These are phyloP conservation scores for Spinacia oleracea DNA, from an alignment of 179 eudicot species.

Conservation along the genomic window DNA sequence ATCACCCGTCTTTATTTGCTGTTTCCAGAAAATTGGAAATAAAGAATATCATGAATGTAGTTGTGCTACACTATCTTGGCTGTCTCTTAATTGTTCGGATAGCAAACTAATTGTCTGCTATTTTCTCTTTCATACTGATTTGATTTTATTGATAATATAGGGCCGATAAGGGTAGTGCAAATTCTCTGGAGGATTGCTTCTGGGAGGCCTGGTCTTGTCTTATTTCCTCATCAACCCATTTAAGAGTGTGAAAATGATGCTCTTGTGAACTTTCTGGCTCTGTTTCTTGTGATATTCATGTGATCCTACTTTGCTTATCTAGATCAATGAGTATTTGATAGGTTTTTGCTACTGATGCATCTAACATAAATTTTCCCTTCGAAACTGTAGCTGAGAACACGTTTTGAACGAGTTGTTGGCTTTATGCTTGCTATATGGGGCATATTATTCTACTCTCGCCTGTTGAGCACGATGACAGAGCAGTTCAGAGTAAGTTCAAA, in stretches of 20 bases:
- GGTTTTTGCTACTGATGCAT: constrained; percentile 1
- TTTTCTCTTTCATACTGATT: not conserved
- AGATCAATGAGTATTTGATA: not conserved
- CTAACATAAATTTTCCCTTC: constrained; percentile 6
- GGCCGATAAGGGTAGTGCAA: constrained; percentile 39
- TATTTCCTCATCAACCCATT: constrained; percentile 81
- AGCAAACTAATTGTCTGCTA: not conserved
- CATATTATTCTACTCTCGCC: constrained; percentile 85
- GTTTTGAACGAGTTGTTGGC: constrained; percentile 84
- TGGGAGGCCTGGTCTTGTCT: constrained; percentile 99
- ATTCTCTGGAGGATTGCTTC: constrained; percentile 86
- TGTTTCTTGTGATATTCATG: constrained; percentile 24
- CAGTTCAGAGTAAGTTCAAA: constrained; percentile 81
- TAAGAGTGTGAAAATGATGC: constrained; percentile 54
- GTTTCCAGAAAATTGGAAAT: not conserved
- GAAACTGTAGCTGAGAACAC: constrained; percentile 76
- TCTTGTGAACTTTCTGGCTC: constrained; percentile 24
- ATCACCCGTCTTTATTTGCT: not conserved
- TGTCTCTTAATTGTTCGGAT: not conserved
- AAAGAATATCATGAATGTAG: not conserved
- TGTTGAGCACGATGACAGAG: constrained; percentile 97
- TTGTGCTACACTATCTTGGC: not conserved
- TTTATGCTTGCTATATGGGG: constrained; percentile 99
- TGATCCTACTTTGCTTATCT: constrained; percentile 20
- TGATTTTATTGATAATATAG: constrained; percentile 36